Base-by-base conservation (phyloP, 192 early-diverging fungal genomes). In the Haplosporangium gracile region DNA sequence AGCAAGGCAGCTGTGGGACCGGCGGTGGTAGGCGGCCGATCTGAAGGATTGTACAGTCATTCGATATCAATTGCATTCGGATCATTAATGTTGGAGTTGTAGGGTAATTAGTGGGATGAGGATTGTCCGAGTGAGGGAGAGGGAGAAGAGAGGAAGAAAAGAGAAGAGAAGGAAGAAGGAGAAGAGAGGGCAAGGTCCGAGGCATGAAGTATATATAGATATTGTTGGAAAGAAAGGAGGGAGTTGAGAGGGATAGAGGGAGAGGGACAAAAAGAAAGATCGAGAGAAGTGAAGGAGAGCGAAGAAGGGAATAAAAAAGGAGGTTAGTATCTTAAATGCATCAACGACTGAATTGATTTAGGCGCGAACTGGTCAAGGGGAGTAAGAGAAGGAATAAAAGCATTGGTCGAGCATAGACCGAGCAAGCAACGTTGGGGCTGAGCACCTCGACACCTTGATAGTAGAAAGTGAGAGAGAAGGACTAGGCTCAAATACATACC, bases 1-100 rank as follows among this genome's bases (percentile, higher is more conserved):
- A 45, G 78, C 78, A 32, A 80, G 70, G 70, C 79, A 86, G 79
- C 84, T 86, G 60, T 77, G 47, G 13, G 84, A 81, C 69, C 84
- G 84, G 51, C 84, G 84, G 34, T 86, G 84, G 38, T 86, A 81
- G 51, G 65, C 74, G 18, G 70, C 74, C 39, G 84, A 75, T 77
- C 84, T 86, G 79, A 32, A 74, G 29, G 39, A 26, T 53, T 68
- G 43, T n/a, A 72, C n/a, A 80, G 65, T 78, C 82, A 83, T 83
- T 32, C 51, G 42, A 15, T 29, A 68, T 9, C 16, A 40, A 51
- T 1, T 51, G 38, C 72, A 47, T 72, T 75, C 32, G 57, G 29
- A 38, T 68, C 74, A 75, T 57, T 26, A 34, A 2, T n/a, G 29
- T 32, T 51, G 34, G 26, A 40, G 26, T 40, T 68, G 60, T 11